Conservation (phyloP, 306 rosid genomes). For the Gastrolobium villosum region DNA sequence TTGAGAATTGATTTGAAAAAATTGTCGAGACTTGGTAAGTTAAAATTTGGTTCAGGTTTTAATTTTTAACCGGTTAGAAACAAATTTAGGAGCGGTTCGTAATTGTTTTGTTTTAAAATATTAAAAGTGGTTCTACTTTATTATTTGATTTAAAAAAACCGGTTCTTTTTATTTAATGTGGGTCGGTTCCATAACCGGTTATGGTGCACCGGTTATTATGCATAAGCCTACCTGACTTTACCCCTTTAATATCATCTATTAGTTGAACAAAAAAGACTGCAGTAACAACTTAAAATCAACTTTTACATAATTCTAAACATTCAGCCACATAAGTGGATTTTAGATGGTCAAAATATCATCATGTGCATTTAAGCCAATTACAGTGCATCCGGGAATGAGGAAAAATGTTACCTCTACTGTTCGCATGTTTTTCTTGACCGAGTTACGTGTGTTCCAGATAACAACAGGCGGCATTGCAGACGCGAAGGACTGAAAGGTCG, state of each 20-base stretch:
- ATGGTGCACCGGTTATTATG: too few species aligned
- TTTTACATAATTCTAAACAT: slow-evolving; percentile 13
- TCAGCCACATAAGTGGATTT: neutral
- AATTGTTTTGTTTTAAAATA: too few species aligned
- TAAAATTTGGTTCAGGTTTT: too few species aligned
- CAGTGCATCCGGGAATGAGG: slow-evolving; percentile 8
- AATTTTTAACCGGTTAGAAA: too few species aligned
- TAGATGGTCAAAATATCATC: slow-evolving; percentile 6
- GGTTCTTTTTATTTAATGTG: too few species aligned
- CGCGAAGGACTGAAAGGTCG: slow-evolving; percentile 78
- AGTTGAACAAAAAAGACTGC: neutral
- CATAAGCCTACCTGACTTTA: slow-evolving; percentile 10
- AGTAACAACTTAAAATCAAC: slow-evolving; percentile 25
- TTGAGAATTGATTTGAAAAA: too few species aligned
- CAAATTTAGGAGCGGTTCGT: too few species aligned
- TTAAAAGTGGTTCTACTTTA: too few species aligned
- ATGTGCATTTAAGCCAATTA: neutral
- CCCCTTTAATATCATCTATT: slow-evolving; percentile 4
- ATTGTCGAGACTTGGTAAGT: too few species aligned
- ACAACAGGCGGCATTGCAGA: slow-evolving; percentile 93
- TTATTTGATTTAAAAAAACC: too few species aligned
- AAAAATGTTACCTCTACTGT: slow-evolving; percentile 12
- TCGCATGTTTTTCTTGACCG: slow-evolving; percentile 62
- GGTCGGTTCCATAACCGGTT: too few species aligned
- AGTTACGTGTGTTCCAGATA: slow-evolving; percentile 88